These are phyloP conservation scores for Dioszegia crocea DNA, from an alignment of 768 basidiomycete genomes.

Conservation along the genomic window DNA sequence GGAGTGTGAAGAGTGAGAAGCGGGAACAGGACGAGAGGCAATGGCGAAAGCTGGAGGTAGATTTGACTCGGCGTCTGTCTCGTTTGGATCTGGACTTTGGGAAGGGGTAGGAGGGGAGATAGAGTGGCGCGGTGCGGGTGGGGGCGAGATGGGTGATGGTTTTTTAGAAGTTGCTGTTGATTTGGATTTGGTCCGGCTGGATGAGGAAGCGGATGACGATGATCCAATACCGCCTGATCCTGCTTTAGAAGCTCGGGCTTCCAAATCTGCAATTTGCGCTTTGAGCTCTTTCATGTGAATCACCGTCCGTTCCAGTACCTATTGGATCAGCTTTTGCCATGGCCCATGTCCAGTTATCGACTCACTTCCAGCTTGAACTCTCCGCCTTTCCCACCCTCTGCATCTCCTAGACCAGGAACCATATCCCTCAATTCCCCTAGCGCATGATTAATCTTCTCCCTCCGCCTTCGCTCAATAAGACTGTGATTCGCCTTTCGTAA, in stretches of 20 bases:
- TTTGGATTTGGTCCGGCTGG: neutral
- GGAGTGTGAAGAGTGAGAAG: neutral
- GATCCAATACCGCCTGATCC: neutral
- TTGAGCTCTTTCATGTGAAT: conserved; percentile 70
- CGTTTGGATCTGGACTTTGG: conserved; percentile 21
- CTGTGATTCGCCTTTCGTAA: conserved; percentile 90
- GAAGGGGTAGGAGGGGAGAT: neutral
- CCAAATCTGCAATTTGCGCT: conserved; percentile 56
- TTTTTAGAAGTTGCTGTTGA: neutral
- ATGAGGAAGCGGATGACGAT: neutral
- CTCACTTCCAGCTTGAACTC: conserved; percentile 87
- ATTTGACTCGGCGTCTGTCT: conserved; percentile 31
- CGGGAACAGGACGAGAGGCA: neutral
- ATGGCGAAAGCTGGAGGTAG: conserved; percentile 24
- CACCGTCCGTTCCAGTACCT: conserved; percentile 69
- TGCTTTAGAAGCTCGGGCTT: conserved; percentile 22
- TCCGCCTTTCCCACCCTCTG: conserved; percentile 65
- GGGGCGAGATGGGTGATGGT: neutral
- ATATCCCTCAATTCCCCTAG: conserved; percentile 70
- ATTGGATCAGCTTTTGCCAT: neutral
- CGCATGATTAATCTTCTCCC: conserved; percentile 94
- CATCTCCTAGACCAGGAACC: conserved; percentile 58
- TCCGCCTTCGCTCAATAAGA: conserved; percentile 85
- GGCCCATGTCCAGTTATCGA: neutral
- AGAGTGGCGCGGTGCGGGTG: neutral